Conservation (phyloP, 345 rosid genomes). For the Capsella bursapastoris region DNA sequence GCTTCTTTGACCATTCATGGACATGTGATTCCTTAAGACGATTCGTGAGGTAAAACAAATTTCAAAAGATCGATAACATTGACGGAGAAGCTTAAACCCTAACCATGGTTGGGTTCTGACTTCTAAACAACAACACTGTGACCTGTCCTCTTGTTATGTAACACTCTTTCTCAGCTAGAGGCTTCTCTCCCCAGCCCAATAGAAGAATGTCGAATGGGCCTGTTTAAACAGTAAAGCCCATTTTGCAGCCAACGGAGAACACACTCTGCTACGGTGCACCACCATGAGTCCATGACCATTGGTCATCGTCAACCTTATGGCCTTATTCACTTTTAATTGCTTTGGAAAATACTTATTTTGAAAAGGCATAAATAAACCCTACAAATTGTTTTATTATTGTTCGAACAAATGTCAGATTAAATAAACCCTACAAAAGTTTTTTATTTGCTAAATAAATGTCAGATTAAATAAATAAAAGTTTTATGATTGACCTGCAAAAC, state of each 20-base stretch:
- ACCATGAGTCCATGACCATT: no score
- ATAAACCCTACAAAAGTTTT: no score
- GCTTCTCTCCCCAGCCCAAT: not conserved
- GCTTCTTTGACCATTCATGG: slow-evolving; percentile 49
- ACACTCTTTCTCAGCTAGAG: not conserved
- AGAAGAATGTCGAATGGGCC: not conserved
- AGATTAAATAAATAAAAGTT: not conserved
- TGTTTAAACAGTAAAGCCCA: not conserved
- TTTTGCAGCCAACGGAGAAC: no score
- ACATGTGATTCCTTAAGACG: slow-evolving; percentile 34
- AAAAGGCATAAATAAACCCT: no score
- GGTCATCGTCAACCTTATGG: no score
- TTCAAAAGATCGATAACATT: not conserved
- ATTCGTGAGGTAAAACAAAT: slow-evolving; percentile 24
- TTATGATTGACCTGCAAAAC: slow-evolving; percentile 26
- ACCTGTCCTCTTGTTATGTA: no score
- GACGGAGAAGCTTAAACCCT: slow-evolving; percentile 39
- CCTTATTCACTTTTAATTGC: no score
- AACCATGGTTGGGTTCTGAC: not conserved
- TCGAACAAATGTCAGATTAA: no score
- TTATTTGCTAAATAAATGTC: not conserved
- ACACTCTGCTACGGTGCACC: no score
- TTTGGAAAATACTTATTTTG: no score
- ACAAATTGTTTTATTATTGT: no score
- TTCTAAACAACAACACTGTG: slow-evolving; percentile 2